Evolutionary conservation across 768 basidiomycete genomes (phyloP).

Genomic region (Fistulinella prunicolor): DNA sequence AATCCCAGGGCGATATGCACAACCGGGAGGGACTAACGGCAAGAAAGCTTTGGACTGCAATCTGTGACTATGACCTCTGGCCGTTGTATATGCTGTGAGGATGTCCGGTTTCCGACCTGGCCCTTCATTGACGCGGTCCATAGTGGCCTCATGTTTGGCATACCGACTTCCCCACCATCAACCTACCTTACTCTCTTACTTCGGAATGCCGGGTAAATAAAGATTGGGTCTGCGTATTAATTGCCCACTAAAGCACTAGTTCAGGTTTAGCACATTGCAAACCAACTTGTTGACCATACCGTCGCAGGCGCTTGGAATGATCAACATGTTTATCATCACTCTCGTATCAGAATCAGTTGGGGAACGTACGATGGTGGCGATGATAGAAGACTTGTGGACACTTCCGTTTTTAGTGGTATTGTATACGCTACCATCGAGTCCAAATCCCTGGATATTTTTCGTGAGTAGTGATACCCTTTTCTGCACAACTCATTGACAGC

Average conservation of each 20-base stretch:
- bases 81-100: slow-evolving; percentile 54
- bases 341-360: slow-evolving; percentile 51
- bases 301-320: slow-evolving; percentile 46
- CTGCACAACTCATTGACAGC: background rate
- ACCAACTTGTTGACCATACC: slow-evolving; percentile 66
- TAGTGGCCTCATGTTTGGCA: slow-evolving; percentile 52
- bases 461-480: slow-evolving; percentile 28
- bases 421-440: slow-evolving; percentile 43
- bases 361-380: slow-evolving; percentile 52
- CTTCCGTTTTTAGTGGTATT: slow-evolving; percentile 60
- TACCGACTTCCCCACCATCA: slow-evolving; percentile 46
- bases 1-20: slow-evolving; percentile 52
- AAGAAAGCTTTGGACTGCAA: slow-evolving; percentile 48
- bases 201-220: slow-evolving; percentile 45
- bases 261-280: slow-evolving; percentile 55
- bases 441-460: slow-evolving; percentile 54
- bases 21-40: slow-evolving; percentile 58
- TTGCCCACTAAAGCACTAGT: background rate
- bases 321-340: slow-evolving; percentile 50
- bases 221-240: background rate
- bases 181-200: slow-evolving; percentile 61
- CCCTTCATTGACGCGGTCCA: background rate
- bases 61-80: slow-evolving; percentile 65
- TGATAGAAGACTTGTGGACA: slow-evolving; percentile 56
- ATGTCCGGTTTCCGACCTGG: background rate